Percentiles rank a stretch among this genome's conserved stretches.
These are phyloP conservation scores for Xylaria scruposa DNA, from an alignment of 495 filamentous ascomycete genomes.

Conservation along the genomic window DNA sequence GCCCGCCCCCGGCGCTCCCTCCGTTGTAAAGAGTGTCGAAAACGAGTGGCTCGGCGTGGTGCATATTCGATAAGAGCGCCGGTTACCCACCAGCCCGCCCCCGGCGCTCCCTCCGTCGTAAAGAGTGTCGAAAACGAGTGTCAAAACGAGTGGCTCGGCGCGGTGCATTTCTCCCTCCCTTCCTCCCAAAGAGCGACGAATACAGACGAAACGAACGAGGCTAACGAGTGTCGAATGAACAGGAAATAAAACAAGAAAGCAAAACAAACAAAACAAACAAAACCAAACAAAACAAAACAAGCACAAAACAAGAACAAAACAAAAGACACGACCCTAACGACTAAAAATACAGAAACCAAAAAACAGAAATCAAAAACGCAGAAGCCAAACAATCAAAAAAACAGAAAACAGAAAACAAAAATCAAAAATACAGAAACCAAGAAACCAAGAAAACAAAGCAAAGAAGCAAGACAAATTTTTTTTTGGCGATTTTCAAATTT, in stretches of 20 bases:
- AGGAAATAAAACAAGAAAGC: not conserved
- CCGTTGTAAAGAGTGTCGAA: not conserved
- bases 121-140: not conserved
- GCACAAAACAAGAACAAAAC: not conserved
- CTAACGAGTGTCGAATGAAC: not conserved
- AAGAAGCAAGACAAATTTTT: not conserved
- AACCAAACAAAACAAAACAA: not conserved
- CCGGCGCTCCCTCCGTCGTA: slow-evolving; percentile 6
- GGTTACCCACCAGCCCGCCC: slow-evolving; percentile 7
- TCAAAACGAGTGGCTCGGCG: slow-evolving; percentile 8
- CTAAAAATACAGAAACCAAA: not conserved
- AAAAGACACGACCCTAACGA: not conserved
- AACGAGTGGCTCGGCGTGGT: not conserved
- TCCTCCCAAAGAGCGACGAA: slow-evolving; percentile 4
- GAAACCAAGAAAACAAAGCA: not conserved
- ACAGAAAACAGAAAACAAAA: not conserved
- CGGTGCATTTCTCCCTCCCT: slow-evolving; percentile 10
- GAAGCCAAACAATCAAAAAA: not conserved
- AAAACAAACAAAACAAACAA: not conserved
- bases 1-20: too few relatives aligned
- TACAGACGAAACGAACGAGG: not conserved
- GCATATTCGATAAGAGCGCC: not conserved
- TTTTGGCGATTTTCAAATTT: not conserved
- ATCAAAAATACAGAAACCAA: not conserved
- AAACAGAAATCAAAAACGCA: not conserved